These are phyloP conservation scores for Phylloporus sp. DNA, from an alignment of 768 basidiomycete genomes.

Conservation along the genomic window DNA sequence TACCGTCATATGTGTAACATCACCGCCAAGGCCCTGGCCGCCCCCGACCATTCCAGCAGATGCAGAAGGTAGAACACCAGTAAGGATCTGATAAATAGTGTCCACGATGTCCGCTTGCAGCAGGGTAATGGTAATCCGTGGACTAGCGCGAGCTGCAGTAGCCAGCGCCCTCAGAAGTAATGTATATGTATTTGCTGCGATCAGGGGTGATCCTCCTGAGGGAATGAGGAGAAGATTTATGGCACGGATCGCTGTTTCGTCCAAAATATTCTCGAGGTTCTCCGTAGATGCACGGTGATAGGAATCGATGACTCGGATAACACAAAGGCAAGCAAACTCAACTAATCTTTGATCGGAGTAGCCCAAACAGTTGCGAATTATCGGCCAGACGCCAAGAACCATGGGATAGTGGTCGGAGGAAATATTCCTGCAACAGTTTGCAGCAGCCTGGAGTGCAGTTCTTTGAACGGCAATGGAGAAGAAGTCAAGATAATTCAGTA, in stretches of 20 bases:
- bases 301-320: constrained; percentile 90
- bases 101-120: constrained; percentile 91
- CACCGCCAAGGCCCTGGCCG: constrained; percentile 78
- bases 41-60: constrained; percentile 47
- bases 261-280: constrained; percentile 82
- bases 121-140: constrained; percentile 79
- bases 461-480: constrained; percentile 97
- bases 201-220: constrained; percentile 79
- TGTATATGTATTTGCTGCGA: constrained; percentile 85
- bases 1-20: constrained; percentile 93
- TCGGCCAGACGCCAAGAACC: constrained; percentile 87
- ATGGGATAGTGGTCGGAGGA: constrained; percentile 84
- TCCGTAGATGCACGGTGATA: constrained; percentile 83
- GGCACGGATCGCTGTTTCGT: constrained; percentile 71
- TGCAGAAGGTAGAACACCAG: constrained; percentile 81
- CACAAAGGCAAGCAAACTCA: constrained; percentile 91
- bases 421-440: constrained; percentile 94
- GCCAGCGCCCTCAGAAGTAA: constrained; percentile 81
- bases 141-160: constrained; percentile 81
- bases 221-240: constrained; percentile 83
- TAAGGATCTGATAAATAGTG: constrained; percentile 91
- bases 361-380: constrained; percentile 84
- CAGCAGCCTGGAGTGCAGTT: constrained; percentile 92
- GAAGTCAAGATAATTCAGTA: constrained; percentile 96
- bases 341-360: constrained; percentile 97